A percentile compares a stretch with the other conserved stretches of the same genome.
These are phyloP conservation scores for Tilletia caries DNA, from an alignment of 1,284 basidiomycete species.

Conservation along the genomic window DNA sequence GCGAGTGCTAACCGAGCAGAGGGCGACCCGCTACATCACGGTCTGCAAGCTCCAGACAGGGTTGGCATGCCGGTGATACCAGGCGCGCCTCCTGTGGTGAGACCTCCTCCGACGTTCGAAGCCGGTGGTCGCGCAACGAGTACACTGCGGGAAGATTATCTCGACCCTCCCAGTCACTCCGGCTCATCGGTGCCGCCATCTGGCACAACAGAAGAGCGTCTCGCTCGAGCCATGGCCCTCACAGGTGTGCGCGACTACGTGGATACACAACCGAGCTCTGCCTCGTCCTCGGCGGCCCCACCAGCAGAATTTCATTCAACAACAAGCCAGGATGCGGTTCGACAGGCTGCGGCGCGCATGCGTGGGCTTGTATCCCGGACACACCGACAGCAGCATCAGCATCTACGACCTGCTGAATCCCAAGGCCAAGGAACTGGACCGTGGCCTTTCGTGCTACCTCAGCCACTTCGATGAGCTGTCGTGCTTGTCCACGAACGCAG, in stretches of 20 bases:
- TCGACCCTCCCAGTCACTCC: neutral
- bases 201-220: neutral
- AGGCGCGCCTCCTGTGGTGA: neutral
- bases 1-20: neutral
- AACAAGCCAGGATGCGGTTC: neutral
- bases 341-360: constrained; percentile 2
- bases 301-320: neutral
- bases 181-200: neutral
- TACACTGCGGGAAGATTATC: constrained; percentile 1
- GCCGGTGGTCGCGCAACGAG: neutral
- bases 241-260: constrained; percentile 2
- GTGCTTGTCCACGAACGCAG: neutral
- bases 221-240: constrained; percentile 4
- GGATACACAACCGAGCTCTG: neutral
- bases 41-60: constrained; percentile 4
- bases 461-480: neutral
- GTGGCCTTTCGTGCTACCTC: constrained; percentile 2
- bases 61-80: neutral
- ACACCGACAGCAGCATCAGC: constrained; percentile 1
- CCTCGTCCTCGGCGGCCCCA: neutral
- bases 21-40: neutral
- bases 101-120: neutral
- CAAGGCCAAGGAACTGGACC: constrained; percentile 5
- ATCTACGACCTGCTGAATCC: neutral
- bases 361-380: neutral